Base-by-base conservation (phyloP, 2,329 filamentous ascomycete species). In the Stenocarpella maydis region DNA sequence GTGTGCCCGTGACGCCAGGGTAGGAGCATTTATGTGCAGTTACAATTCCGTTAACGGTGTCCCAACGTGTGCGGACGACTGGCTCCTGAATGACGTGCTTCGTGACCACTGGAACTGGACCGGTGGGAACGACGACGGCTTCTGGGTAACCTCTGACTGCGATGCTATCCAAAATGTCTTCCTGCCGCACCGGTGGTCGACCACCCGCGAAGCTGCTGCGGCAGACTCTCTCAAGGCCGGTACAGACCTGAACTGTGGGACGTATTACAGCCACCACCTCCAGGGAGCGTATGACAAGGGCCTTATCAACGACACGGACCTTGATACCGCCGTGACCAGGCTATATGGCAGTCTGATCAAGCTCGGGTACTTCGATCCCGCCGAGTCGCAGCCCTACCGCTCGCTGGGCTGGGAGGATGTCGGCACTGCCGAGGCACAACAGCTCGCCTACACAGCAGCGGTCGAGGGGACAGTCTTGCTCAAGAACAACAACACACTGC, bases 41-140 rank as follows among this genome's bases (percentile, higher is more conserved):
- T 89, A 90, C 76, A 90, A 92, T 71, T 81, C 88, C 0, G 83
- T 92, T 45, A 91, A 92, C 67, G 90, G 90, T 0, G 83, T 89
- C 0, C 90, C 90, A 0, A 85, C 88, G 5, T 92, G 90, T 72
- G 87, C 88, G 0, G 86, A 88, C 70, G 80, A 82, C 0, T 92
- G 87, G 73, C 82, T 92, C 1, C 81, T 91, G 17, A 83, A 90
- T 71, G 86, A 85, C 0, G 79, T 92, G 14, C 81, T 92, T 2
- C 84, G 90, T 2, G 85, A 90, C 50, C 85, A 88, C 73, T 92
- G 89, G 86, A 83, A 82, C 49, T 93, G 89, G 83, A 86, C 84
- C 0, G 65, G 60, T 12, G 55, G 67, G 9, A 65, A 10, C 28
- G 24, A 45, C 19, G 55, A 63, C 28, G 67, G 67, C 7, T 68